These are phyloP conservation scores for Byssochlamys sp. DNA, from an alignment of 2,329 filamentous ascomycete species.

Conservation along the genomic window DNA sequence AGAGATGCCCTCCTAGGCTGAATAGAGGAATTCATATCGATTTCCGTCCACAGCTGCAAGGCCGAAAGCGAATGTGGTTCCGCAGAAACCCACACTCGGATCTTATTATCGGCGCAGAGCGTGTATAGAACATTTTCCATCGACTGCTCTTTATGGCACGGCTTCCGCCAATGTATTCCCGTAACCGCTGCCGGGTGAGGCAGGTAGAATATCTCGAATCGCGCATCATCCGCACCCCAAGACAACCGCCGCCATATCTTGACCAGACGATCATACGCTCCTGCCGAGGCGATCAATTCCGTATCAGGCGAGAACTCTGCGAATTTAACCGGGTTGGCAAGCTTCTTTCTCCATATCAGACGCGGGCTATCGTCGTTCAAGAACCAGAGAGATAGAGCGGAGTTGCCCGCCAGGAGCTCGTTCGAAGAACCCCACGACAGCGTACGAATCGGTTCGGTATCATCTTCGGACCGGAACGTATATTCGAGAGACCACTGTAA, in stretches of 20 bases:
- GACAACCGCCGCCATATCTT: slow-evolving; percentile 87
- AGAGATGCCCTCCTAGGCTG: slow-evolving; percentile 43
- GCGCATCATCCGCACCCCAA: slow-evolving; percentile 70
- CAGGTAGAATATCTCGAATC: slow-evolving; percentile 85
- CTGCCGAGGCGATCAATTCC: slow-evolving; percentile 72
- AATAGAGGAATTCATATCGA: slow-evolving; percentile 67
- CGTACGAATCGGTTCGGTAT: slow-evolving; percentile 38
- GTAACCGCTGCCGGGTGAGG: slow-evolving; percentile 75
- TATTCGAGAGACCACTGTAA: slow-evolving; percentile 53
- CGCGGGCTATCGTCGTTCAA: slow-evolving; percentile 33
- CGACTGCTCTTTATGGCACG: slow-evolving; percentile 65
- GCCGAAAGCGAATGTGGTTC: slow-evolving; percentile 63
- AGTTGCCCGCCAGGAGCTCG: slow-evolving; percentile 72
- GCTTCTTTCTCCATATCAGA: slow-evolving; percentile 61
- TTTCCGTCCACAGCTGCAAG: slow-evolving; percentile 67
- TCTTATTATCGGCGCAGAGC: slow-evolving; percentile 66
- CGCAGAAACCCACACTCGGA: slow-evolving; percentile 74
- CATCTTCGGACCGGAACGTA: slow-evolving; percentile 36
- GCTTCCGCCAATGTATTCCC: slow-evolving; percentile 73
- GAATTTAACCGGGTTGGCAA: slow-evolving; percentile 64
- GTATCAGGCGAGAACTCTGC: slow-evolving; percentile 79
- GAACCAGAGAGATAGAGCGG: slow-evolving; percentile 60
- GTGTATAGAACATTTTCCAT: slow-evolving; percentile 86
- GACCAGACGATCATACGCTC: slow-evolving; percentile 67
- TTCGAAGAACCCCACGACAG: slow-evolving; percentile 82